Evolutionary conservation across 768 basidiomycete species (phyloP).

Genomic region (Porphyrellus cyaneotinctus): DNA sequence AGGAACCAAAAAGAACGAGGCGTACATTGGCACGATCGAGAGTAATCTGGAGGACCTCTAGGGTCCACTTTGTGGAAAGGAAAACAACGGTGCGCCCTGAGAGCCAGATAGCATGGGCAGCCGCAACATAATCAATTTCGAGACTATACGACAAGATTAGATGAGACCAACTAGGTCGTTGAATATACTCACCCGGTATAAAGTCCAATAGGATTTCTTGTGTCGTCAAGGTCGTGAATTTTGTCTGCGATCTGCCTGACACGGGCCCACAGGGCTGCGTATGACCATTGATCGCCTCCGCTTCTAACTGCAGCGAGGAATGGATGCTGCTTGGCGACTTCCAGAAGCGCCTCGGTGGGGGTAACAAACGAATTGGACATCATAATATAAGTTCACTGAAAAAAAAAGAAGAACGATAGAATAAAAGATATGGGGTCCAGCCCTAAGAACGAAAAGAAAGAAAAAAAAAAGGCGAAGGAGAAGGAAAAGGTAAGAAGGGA

Average conservation of each 20-base stretch:
- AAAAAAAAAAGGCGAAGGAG: no score
- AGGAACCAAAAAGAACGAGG: constrained; percentile 21
- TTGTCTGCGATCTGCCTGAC: constrained; percentile 24
- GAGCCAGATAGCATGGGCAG: constrained; percentile 30
- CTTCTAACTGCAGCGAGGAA: constrained; percentile 18
- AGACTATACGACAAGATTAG: constrained; percentile 13
- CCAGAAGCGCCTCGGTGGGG: constrained; percentile 30
- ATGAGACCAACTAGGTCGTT: neutral
- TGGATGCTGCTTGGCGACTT: constrained; percentile 28
- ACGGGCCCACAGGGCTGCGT: constrained; percentile 31
- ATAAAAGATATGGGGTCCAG: constrained; percentile 12
- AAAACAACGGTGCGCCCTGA: constrained; percentile 24
- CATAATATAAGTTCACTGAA: constrained; percentile 6
- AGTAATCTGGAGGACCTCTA: constrained; percentile 23
- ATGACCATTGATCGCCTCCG: constrained; percentile 25
- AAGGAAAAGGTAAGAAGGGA: constrained; percentile 5
- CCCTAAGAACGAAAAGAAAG: constrained; percentile 10
- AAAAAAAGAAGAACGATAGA: neutral
- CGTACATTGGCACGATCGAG: constrained; percentile 20
- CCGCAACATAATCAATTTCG: constrained; percentile 30
- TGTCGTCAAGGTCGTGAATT: constrained; percentile 13
- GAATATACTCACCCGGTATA: constrained; percentile 26
- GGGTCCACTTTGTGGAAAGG: constrained; percentile 30
- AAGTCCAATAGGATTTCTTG: constrained; percentile 22
- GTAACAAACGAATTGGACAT: constrained; percentile 20